Evolutionary conservation across 2,329 filamentous ascomycete species (phyloP).

Genomic region (Sporothrix brunneoviolacea): DNA sequence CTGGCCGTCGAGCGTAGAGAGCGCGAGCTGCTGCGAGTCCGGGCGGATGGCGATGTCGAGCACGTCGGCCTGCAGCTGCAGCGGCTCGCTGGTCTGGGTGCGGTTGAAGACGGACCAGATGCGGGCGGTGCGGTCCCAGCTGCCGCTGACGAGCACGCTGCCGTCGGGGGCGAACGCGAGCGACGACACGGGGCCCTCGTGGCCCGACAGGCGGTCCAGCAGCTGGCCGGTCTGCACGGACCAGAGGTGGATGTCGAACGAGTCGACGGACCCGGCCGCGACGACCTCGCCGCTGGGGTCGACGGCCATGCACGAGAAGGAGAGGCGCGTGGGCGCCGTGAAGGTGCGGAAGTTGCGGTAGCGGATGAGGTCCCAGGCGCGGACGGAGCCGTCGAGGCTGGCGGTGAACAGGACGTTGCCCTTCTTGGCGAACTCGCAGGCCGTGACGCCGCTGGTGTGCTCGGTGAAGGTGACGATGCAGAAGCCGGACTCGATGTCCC

Average conservation of each 20-base stretch:
- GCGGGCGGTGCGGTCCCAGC: slow-evolving; percentile 92
- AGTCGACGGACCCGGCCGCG: slow-evolving; percentile 89
- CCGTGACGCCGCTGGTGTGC: slow-evolving; percentile 88
- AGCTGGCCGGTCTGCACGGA: slow-evolving; percentile 96
- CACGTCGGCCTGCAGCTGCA: slow-evolving; percentile 88
- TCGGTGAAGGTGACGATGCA: slow-evolving; percentile 98
- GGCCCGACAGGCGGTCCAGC: slow-evolving; percentile 81
- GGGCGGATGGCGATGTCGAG: slow-evolving; percentile 80
- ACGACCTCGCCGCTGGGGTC: slow-evolving; percentile 96
- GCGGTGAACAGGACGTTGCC: slow-evolving; percentile 95
- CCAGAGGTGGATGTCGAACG: slow-evolving; percentile 97
- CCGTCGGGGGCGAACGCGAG: slow-evolving; percentile 86
- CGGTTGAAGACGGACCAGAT: slow-evolving; percentile 94
- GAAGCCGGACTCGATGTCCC: slow-evolving; percentile 94
- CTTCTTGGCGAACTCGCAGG: slow-evolving; percentile 89
- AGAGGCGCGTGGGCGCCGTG: slow-evolving; percentile 82
- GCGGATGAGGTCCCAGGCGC: slow-evolving; percentile 92
- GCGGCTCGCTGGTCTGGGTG: slow-evolving; percentile 88
- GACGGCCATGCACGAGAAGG: slow-evolving; percentile 91
- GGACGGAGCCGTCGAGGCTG: slow-evolving; percentile 85
- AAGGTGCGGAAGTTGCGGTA: slow-evolving; percentile 98
- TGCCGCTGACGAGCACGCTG: slow-evolving; percentile 76
- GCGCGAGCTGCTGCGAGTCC: slow-evolving; percentile 83
- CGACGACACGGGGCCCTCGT: slow-evolving; percentile 87
- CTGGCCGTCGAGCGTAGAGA: slow-evolving; percentile 89